phyloP scores from a whole-genome alignment of 495 filamentous ascomycete species.

The Acidomyces sp. region DNA sequence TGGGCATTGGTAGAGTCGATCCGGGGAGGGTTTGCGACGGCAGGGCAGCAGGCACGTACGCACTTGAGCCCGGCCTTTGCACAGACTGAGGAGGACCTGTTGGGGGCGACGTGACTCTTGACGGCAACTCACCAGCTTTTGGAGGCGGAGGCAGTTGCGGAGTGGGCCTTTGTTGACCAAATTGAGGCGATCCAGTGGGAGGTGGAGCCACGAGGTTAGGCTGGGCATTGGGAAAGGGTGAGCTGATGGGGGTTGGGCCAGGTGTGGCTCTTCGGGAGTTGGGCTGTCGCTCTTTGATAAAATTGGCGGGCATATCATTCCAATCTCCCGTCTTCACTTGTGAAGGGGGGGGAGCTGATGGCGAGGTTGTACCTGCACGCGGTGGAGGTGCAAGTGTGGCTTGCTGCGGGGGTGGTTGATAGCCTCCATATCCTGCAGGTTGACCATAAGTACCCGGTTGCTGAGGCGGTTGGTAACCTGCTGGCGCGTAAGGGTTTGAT shows the following conservation, averaged over 20 bases:
- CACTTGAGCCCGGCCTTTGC: conserved; percentile 46
- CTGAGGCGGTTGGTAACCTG: conserved; percentile 27
- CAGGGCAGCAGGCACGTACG: conserved; percentile 55
- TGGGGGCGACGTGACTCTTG: conserved; percentile 43
- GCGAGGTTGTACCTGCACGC: conserved; percentile 44
- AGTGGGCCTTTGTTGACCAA: conserved; percentile 31
- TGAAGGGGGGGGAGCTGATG: conserved; percentile 50
- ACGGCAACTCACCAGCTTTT: conserved; percentile 38
- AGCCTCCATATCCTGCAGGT: conserved; percentile 11
- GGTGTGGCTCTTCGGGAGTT: conserved; percentile 60
- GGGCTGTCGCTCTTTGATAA: conserved; percentile 50
- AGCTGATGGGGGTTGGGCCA: conserved; percentile 41
- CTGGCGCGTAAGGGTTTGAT: conserved; percentile 40
- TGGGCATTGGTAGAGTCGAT: conserved; percentile 34
- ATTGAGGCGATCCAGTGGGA: conserved; percentile 31
- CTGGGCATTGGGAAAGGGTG: conserved; percentile 54
- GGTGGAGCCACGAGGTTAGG: conserved; percentile 26
- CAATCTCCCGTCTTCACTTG: conserved; percentile 61
- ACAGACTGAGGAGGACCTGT: conserved; percentile 33
- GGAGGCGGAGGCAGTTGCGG: conserved; percentile 48
- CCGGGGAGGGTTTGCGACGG: conserved; percentile 36
- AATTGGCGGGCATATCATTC: conserved; percentile 83
- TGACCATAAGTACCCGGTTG: conserved; percentile 8
- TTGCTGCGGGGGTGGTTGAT: conserved; percentile 22
- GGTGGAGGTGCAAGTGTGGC: conserved; percentile 41